Base-by-base conservation (phyloP, 106 monocot genomes). In the Cymbidium sinense region DNA sequence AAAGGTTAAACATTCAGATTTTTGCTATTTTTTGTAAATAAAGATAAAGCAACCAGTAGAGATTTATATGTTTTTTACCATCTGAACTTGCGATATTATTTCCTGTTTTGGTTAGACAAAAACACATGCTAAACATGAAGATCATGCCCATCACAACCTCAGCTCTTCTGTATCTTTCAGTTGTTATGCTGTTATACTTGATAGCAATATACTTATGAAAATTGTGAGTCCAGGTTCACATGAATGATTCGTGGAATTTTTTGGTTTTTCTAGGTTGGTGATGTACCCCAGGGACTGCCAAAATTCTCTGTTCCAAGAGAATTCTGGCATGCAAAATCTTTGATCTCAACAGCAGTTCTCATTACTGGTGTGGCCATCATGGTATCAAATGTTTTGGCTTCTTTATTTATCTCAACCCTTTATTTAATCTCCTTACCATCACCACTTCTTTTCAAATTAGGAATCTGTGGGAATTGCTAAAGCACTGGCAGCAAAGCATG, bases 381-480 rank as follows among this genome's bases (percentile, higher is more conserved):
- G 95, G 99, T 99, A 91, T 33, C 23, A 78, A 55, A 25, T 37
- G 39, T 47, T 64, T 35, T 64, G 17, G 3, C 71, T 35, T 74
- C 65, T 54, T 75, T 69, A 50, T 71, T 35, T 81, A 23, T 29
- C 73, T 82, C 43, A n/a, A 18, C 19, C 74, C 67, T 27, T 31
- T 79, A 31, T 23, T 79, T 70, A 70, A 44, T 81, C 34, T 72
- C 17, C 39, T 43, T 44, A 25, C 70, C 7, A 18, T 70, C 21
- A 51, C n/a, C 29, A 73, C 47, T 51, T 75, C 39, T 81, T 50
- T 13, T 67, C 31, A 43, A 23, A 64, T 75, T 75, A 99, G 99
- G 99, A 99, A 82, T 99, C 99, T 77, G 99, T 99, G 29, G 99
- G 99, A 20, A 99, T 99, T 82, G 99, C 99, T 77, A 99, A 99